These are phyloP conservation scores for Psophocarpus tetragonolobus DNA, from an alignment of 306 rosid species.

Conservation along the genomic window DNA sequence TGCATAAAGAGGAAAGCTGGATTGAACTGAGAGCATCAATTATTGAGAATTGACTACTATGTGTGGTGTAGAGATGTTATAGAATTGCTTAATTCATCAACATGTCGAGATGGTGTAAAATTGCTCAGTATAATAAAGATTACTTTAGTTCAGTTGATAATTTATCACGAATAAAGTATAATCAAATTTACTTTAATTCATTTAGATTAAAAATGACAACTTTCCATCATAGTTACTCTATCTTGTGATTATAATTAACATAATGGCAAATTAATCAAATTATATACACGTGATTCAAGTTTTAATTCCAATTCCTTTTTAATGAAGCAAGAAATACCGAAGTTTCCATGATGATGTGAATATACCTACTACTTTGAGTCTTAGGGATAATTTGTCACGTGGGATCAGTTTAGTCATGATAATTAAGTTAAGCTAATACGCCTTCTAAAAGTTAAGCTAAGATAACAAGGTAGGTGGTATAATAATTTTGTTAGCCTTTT, in stretches of 20 bases:
- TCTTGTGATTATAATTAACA: not conserved
- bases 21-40: too few species aligned
- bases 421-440: too few species aligned
- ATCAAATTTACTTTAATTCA: too few species aligned
- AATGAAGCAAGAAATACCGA: not conserved
- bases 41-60: too few species aligned
- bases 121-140: too few species aligned
- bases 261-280: not conserved
- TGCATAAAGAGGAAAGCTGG: too few species aligned
- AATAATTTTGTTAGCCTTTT: too few species aligned
- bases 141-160: not conserved
- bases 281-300: not conserved
- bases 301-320: conserved; percentile 6
- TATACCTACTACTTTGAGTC: not conserved
- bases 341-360: not conserved
- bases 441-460: too few species aligned
- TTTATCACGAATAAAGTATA: too few species aligned
- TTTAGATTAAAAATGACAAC: not conserved
- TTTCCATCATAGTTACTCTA: not conserved
- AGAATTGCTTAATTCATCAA: too few species aligned
- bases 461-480: not conserved
- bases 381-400: not conserved
- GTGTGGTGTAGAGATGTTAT: too few species aligned
- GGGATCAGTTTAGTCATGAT: not conserved
- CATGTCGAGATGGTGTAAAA: too few species aligned